phyloP scores from a whole-genome alignment of 805 yeast genomes.

The Brettanomyces bruxellensis region DNA sequence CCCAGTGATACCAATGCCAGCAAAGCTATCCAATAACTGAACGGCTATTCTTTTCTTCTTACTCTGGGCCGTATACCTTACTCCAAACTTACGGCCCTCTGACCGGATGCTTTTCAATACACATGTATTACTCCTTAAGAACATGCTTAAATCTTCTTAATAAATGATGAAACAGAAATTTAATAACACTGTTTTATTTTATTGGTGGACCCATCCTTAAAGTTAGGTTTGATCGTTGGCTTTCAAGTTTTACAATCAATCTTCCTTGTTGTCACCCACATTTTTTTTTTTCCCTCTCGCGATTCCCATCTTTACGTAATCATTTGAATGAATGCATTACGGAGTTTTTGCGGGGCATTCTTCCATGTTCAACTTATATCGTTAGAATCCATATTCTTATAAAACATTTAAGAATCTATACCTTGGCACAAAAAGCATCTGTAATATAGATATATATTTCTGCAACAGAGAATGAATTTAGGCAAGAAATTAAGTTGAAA shows the following conservation, averaged over 20 bases:
- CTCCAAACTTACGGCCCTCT: constrained; percentile 17
- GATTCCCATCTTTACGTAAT: not conserved
- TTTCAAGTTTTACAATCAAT: no score
- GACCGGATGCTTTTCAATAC: constrained; percentile 8
- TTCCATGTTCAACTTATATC: no score
- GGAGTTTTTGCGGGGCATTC: no score
- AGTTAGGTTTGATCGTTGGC: no score
- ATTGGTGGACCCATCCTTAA: no score
- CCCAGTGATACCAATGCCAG: constrained; percentile 58
- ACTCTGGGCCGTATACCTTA: constrained; percentile 37
- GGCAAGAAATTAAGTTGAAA: no score
- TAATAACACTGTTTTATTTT: not conserved
- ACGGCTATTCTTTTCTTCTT: constrained; percentile 55
- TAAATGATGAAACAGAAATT: not conserved
- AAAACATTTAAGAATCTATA: no score
- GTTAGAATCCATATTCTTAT: not conserved
- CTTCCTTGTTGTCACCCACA: not conserved
- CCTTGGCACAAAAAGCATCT: no score
- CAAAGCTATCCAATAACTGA: constrained; percentile 64
- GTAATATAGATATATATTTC: no score
- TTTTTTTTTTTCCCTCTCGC: not conserved
- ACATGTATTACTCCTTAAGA: constrained; percentile 10
- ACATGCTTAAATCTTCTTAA: constrained; percentile 7
- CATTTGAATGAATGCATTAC: no score
- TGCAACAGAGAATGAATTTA: no score